A percentile compares a stretch with the other conserved stretches of the same genome.
phyloP scores from a whole-genome alignment of 1,284 basidiomycete species.

The Paramarasmius palmivorus region DNA sequence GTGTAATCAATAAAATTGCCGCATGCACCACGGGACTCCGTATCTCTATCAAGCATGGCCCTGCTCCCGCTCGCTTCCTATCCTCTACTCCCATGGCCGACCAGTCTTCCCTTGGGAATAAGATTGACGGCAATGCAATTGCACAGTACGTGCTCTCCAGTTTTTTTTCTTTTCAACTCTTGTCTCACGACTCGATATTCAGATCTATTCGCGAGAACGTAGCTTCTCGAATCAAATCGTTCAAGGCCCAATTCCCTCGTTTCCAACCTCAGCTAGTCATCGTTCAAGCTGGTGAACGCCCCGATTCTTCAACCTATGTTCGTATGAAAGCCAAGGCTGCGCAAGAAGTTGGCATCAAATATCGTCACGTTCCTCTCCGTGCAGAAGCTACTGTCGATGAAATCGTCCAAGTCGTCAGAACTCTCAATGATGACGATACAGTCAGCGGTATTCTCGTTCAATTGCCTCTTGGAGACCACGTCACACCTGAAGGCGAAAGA shows the following conservation, averaged over 20 bases:
- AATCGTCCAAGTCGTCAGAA: slow-evolving; percentile 77
- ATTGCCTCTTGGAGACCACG: slow-evolving; percentile 90
- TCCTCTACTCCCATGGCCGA: slow-evolving; percentile 53
- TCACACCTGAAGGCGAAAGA: slow-evolving; percentile 85
- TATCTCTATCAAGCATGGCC: slow-evolving; percentile 2
- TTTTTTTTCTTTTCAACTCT: slow-evolving; percentile 12
- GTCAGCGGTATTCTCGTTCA: slow-evolving; percentile 95
- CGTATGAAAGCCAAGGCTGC: slow-evolving; percentile 98
- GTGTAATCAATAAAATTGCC: too few species aligned
- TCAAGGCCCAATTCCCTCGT: slow-evolving; percentile 69
- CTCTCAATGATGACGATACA: slow-evolving; percentile 82
- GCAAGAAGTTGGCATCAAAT: slow-evolving; percentile 91
- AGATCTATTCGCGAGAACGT: slow-evolving; percentile 83
- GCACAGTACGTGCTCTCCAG: slow-evolving; percentile 68
- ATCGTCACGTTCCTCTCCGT: slow-evolving; percentile 79
- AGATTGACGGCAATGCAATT: slow-evolving; percentile 88
- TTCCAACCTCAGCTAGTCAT: slow-evolving; percentile 92
- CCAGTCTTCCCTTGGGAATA: slow-evolving; percentile 26
- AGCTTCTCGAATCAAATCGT: slow-evolving; percentile 60
- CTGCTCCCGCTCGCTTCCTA: slow-evolving; percentile 23
- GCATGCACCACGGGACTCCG: slow-evolving; percentile 17
- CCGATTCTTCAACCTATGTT: slow-evolving; percentile 92
- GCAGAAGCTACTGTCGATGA: slow-evolving; percentile 76
- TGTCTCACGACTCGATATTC: slow-evolving; percentile 11
- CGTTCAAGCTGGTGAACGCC: slow-evolving; percentile 90